Conservation (phyloP, 805 yeast species). For the Tanozyma kutaoensis region DNA sequence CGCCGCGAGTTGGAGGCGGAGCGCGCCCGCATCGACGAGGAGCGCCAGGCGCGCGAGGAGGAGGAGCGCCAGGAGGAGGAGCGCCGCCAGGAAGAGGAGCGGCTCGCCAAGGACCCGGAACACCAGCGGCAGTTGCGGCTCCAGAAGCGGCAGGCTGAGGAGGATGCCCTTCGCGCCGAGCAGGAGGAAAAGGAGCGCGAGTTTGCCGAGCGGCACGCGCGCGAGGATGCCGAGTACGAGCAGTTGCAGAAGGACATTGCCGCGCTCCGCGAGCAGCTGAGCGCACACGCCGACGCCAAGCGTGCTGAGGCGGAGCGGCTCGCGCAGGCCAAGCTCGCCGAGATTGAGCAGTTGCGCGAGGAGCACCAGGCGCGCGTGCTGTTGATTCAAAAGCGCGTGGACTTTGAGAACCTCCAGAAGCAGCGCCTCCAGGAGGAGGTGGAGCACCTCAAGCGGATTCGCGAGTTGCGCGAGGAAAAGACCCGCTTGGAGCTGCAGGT, state of each 20-base stretch:
- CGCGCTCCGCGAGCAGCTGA: conserved; percentile 11
- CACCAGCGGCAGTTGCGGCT: conserved; percentile 13
- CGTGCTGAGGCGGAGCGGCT: conserved; percentile 14
- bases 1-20: conserved; percentile 6
- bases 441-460: conserved; percentile 24
- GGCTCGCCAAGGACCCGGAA: conserved; percentile 12
- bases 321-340: conserved; percentile 18
- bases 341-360: conserved; percentile 18
- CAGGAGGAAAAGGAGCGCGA: conserved; percentile 13
- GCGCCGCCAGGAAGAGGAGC: conserved; percentile 5
- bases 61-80: conserved; percentile 4
- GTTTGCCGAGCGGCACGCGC: conserved; percentile 11
- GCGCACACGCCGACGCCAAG: conserved; percentile 10
- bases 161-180: conserved; percentile 11
- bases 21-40: conserved; percentile 4
- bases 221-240: conserved; percentile 13
- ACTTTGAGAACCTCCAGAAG: conserved; percentile 24
- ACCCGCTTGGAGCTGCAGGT: conserved; percentile 14
- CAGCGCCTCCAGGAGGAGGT: conserved; percentile 24
- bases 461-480: conserved; percentile 25
- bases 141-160: conserved; percentile 12
- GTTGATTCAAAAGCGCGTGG: conserved; percentile 16
- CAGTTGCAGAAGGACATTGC: conserved; percentile 18
- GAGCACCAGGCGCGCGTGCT: conserved; percentile 20
- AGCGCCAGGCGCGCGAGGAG: conserved; percentile 5